Conservation (phyloP, 306 rosid species). For the Cucurbita maxima region DNA sequence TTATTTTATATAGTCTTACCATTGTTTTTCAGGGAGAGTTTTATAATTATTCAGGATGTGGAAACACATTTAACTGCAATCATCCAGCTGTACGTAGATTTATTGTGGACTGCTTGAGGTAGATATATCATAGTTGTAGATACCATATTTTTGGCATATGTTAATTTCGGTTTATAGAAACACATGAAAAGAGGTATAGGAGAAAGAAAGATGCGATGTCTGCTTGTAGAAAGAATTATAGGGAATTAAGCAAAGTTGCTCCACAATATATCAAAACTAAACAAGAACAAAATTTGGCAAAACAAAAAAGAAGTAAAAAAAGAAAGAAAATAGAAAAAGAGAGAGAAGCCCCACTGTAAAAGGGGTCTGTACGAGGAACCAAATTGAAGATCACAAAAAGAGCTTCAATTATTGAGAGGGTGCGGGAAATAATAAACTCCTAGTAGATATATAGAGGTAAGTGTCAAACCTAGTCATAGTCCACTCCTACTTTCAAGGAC, state of each 20-base stretch:
- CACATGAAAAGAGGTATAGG: neutral
- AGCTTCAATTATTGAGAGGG: neutral
- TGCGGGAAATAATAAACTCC: neutral
- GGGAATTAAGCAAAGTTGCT: neutral
- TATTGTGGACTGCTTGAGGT: constrained; percentile 90
- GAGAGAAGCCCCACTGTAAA: neutral
- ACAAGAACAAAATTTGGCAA: neutral
- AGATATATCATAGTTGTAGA: neutral
- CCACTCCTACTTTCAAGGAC: neutral
- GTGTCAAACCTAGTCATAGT: neutral
- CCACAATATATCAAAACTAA: neutral
- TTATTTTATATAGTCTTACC: neutral
- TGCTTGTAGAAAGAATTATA: neutral
- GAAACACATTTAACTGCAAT: constrained; percentile 93
- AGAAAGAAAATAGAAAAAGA: neutral
- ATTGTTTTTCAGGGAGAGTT: constrained; percentile 62
- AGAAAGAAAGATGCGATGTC: neutral
- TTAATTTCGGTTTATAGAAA: neutral
- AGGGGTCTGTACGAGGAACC: neutral
- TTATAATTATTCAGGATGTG: constrained; percentile 97
- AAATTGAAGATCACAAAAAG: neutral
- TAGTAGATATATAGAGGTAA: neutral
- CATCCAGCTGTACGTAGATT: constrained; percentile 84
- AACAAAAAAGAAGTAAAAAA: neutral
- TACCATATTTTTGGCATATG: neutral